Conservation (phyloP, 768 basidiomycete genomes). For the Coprinopsis sp. region DNA sequence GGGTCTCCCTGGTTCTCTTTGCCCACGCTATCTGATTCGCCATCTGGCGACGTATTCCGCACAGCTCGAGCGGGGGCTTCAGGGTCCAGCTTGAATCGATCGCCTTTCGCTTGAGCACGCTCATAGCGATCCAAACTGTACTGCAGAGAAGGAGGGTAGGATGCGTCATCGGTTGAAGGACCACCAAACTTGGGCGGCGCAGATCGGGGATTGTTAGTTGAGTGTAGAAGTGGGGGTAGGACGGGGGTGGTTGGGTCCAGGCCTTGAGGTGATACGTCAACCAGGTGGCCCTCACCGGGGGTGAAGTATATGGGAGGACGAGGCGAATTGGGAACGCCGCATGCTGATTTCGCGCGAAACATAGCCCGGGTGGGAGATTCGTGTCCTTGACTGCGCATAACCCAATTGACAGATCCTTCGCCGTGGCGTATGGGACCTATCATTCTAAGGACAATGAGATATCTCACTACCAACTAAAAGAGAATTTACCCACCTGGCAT, state of each 20-base stretch:
- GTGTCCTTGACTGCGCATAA: conserved; percentile 28
- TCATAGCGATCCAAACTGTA: conserved; percentile 29
- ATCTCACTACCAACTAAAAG: not conserved
- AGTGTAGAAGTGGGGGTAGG: not conserved
- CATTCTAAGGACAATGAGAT: conserved; percentile 49
- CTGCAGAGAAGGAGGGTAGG: conserved; percentile 19
- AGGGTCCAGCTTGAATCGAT: conserved; percentile 34
- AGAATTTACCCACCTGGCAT: conserved; percentile 57
- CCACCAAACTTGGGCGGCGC: conserved; percentile 52
- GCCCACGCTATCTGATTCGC: conserved; percentile 5
- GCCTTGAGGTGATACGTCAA: not conserved
- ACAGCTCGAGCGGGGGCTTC: conserved; percentile 36
- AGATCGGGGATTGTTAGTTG: conserved; percentile 28
- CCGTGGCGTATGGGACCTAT: conserved; percentile 53
- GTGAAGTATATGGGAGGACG: conserved; percentile 1
- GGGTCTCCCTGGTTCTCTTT: conserved; percentile 23
- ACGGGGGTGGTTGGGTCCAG: not conserved
- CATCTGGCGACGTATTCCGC: conserved; percentile 11
- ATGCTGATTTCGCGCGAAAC: not conserved
- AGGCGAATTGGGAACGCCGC: not conserved
- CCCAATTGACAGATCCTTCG: conserved; percentile 55
- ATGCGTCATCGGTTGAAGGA: conserved; percentile 27
- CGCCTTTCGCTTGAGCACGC: not conserved
- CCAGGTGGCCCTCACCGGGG: not conserved
- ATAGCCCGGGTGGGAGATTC: not conserved